Conservation (phyloP, 371 early-diverging fungal genomes). For the Rhizopus stolonifer region DNA sequence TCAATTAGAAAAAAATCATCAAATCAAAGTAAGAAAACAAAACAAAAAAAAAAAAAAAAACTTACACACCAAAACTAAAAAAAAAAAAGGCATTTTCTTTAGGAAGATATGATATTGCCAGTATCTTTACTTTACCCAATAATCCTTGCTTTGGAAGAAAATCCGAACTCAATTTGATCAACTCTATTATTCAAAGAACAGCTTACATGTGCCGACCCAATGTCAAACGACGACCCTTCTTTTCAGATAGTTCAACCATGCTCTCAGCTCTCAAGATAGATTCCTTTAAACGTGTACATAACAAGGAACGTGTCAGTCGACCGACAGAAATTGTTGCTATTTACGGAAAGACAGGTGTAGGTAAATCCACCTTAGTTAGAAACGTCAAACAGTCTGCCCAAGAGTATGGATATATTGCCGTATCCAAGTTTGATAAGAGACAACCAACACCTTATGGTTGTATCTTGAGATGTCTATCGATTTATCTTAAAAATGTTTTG, state of each 20-base stretch:
- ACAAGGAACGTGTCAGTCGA: constrained; percentile 18
- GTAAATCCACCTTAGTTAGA: constrained; percentile 45
- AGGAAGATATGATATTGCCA: constrained; percentile 53
- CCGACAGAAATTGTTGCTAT: constrained; percentile 45
- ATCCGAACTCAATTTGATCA: constrained; percentile 35
- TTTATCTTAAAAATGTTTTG: constrained; percentile 41
- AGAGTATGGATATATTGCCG: constrained; percentile 47
- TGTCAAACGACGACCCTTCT: constrained; percentile 10
- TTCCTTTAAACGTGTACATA: constrained; percentile 16
- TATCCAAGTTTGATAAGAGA: constrained; percentile 43
- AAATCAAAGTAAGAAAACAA: not conserved
- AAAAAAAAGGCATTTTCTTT: constrained; percentile 33
- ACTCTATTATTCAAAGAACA: constrained; percentile 34
- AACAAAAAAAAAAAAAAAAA: not conserved
- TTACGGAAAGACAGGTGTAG: constrained; percentile 46
- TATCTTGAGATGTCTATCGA: constrained; percentile 41
- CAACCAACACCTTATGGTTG: constrained; percentile 50
- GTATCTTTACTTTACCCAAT: constrained; percentile 56
- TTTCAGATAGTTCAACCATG: not conserved
- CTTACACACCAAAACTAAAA: not conserved
- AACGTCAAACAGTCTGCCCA: constrained; percentile 41
- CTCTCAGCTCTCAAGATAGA: not conserved
- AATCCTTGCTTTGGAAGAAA: constrained; percentile 49
- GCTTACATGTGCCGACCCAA: constrained; percentile 34
- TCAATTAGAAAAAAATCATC: constrained; percentile 21